Conservation (phyloP, 345 rosid species). For the Dipteronia sinensis region DNA sequence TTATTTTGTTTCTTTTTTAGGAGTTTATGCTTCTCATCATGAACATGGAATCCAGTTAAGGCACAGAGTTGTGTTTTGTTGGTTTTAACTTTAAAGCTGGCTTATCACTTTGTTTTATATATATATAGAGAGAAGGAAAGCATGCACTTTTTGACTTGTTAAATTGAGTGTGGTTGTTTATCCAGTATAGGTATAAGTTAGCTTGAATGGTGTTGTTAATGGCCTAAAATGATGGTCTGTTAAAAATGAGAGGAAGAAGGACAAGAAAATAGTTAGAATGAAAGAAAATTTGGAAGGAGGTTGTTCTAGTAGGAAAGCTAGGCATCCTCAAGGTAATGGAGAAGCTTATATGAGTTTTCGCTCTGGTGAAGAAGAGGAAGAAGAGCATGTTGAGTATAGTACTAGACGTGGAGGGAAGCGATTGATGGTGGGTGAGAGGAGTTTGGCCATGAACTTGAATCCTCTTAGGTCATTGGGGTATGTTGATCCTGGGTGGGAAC, state of each 20-base stretch:
- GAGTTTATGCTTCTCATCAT: neutral
- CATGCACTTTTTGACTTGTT: constrained; percentile 1
- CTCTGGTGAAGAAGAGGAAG: constrained; percentile 29
- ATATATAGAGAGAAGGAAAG: neutral
- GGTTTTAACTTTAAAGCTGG: neutral
- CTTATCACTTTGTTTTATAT: neutral
- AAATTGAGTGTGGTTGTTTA: neutral
- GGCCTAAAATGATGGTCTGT: constrained; percentile 37
- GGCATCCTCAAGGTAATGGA: constrained; percentile 32
- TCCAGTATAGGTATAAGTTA: neutral
- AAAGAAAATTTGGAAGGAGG: constrained; percentile 43
- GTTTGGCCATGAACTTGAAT: constrained; percentile 24
- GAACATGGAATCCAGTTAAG: neutral
- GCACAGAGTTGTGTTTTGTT: neutral
- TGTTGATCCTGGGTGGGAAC: constrained; percentile 58
- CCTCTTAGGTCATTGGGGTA: constrained; percentile 49
- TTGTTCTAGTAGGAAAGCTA: constrained; percentile 33
- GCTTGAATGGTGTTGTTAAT: constrained; percentile 23
- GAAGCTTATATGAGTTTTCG: constrained; percentile 26
- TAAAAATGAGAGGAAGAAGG: constrained; percentile 39
- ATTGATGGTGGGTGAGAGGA: constrained; percentile 24
- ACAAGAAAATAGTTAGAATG: constrained; percentile 28
- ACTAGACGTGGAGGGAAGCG: constrained; percentile 35
- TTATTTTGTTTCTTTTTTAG: too few relatives aligned
- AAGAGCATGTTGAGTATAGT: constrained; percentile 24